Conservation (phyloP, 2,329 filamentous ascomycete species). For the Acephala macrosclerotiorum region DNA sequence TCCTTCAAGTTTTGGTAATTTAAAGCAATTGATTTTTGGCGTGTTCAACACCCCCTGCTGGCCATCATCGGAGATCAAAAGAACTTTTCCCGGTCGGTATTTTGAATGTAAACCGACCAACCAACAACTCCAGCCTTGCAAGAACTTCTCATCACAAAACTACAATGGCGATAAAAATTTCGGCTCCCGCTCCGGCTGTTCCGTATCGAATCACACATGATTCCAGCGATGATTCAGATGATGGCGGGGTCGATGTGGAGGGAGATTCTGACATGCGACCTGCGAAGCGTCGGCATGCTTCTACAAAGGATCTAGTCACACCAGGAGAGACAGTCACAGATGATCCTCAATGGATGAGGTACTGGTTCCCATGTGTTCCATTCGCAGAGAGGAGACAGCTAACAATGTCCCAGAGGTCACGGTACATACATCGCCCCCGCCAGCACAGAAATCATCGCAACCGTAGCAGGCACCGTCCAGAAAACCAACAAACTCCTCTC, state of each 20-base stretch:
- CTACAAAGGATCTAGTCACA: slow-evolving; percentile 71
- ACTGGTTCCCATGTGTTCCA: slow-evolving; percentile 35
- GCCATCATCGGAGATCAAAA: neutral
- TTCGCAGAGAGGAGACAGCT: slow-evolving; percentile 4
- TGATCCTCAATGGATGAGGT: slow-evolving; percentile 97
- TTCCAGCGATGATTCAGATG: slow-evolving; percentile 42
- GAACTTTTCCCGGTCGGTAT: neutral
- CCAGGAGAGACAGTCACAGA: slow-evolving; percentile 88
- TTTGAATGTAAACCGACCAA: neutral
- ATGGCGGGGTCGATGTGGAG: slow-evolving; percentile 44
- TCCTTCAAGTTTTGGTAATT: too few relatives aligned
- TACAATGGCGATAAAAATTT: slow-evolving; percentile 45
- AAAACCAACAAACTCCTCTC: slow-evolving; percentile 98
- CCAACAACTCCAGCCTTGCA: slow-evolving; percentile 17
- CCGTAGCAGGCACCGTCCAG: slow-evolving; percentile 87
- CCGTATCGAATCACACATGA: slow-evolving; percentile 29
- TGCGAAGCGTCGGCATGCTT: slow-evolving; percentile 48
- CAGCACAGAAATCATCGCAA: slow-evolving; percentile 79
- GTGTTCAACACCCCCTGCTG: neutral
- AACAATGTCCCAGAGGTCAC: slow-evolving; percentile 71
- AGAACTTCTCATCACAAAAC: neutral
- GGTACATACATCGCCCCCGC: slow-evolving; percentile 79
- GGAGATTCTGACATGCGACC: slow-evolving; percentile 52
- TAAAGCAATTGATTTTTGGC: too few relatives aligned
- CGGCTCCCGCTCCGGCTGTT: slow-evolving; percentile 41